Base-by-base conservation (phyloP, 1,139 yeast genomes). In the Taiozyma sp. region DNA sequence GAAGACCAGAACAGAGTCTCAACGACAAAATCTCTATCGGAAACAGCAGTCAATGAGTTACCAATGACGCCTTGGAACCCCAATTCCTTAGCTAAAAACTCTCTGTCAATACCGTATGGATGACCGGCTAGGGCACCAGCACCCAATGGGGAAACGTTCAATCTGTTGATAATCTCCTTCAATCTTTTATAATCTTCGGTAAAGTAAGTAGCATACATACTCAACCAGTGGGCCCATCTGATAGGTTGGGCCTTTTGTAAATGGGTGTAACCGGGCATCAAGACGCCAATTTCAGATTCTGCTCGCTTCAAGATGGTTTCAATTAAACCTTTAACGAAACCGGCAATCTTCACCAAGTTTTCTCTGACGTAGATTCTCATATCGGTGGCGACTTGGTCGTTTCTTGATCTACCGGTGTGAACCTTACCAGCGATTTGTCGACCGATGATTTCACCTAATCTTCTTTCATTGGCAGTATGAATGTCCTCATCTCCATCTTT, bases 221-320 rank as follows among this genome's bases (percentile, higher is more conserved):
- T 83, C 59, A 93, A 76, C 97, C 97, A 92, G 69, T 93, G 99
- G 1, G 98, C 78, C 99, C 99, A 93, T 73, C 99, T 83, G 66
- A 93, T 93, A 27, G 99, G 99, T 71, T 93, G 99, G 4, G 99
- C 99, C 68, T 97, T 87, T 77, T 93, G 99, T 69, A 93, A 76
- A 72, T 93, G 99, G 16, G 99, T 93, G 73, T 93, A 93, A 38
- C 99, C 99, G 12, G 99, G 99, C 98, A 93, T 92, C 66, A 93
- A 78, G 27, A 87, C 88, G 60, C 87, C 96, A 54, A 93, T 87
- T 72, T 93, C 99, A 47, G 76, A 70, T 63, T 81, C 84, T 5
- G 96, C 97, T 65, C 99, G 83, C 53, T 76, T 76, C 48, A 83
- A 67, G 60, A 93, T 79, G 28, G 85, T 84, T 54, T 73, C 69